Percentiles rank a stretch among this genome's conserved stretches.
phyloP scores from a whole-genome alignment of 2,329 filamentous ascomycete species.

The Alternaria panax region DNA sequence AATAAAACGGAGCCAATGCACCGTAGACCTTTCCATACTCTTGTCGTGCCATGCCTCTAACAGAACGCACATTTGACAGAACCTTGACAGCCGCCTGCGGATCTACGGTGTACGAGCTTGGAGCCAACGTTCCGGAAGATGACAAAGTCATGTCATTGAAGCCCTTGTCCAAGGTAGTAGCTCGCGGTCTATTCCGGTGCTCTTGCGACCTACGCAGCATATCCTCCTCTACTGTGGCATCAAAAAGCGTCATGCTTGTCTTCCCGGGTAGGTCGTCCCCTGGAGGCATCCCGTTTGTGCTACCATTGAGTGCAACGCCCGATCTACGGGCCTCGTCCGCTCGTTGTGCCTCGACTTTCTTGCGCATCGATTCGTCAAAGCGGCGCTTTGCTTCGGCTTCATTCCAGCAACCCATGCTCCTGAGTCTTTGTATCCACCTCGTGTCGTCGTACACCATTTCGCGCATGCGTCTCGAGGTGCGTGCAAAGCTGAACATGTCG shows the following conservation, averaged over 20 bases:
- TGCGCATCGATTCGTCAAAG: constrained; percentile 73
- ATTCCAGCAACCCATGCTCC: constrained; percentile 90
- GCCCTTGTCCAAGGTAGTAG: constrained; percentile 65
- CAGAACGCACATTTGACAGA: constrained; percentile 74
- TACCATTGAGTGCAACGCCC: constrained; percentile 44
- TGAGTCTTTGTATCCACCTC: constrained; percentile 87
- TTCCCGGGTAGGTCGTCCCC: constrained; percentile 42
- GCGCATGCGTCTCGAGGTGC: constrained; percentile 82
- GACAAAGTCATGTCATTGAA: constrained; percentile 78
- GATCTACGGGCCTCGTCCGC: constrained; percentile 51
- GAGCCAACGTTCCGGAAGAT: constrained; percentile 44
- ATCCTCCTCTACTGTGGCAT: constrained; percentile 73
- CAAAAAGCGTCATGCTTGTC: constrained; percentile 72
- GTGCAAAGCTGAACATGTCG: constrained; percentile 85
- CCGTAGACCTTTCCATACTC: constrained; percentile 92
- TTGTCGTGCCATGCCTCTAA: constrained; percentile 82
- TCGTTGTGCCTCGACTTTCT: constrained; percentile 64
- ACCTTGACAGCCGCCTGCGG: constrained; percentile 71
- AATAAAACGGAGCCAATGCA: constrained; percentile 88
- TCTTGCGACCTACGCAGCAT: constrained; percentile 56
- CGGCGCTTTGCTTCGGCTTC: constrained; percentile 82
- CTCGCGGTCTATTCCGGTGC: constrained; percentile 33
- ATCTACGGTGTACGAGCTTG: constrained; percentile 53
- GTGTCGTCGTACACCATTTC: constrained; percentile 99
- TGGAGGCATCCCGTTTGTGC: constrained; percentile 48